Evolutionary conservation across 768 basidiomycete genomes (phyloP), one percentile per base, ranked within the genome.

Genomic region (Trametes coccinea): DNA sequence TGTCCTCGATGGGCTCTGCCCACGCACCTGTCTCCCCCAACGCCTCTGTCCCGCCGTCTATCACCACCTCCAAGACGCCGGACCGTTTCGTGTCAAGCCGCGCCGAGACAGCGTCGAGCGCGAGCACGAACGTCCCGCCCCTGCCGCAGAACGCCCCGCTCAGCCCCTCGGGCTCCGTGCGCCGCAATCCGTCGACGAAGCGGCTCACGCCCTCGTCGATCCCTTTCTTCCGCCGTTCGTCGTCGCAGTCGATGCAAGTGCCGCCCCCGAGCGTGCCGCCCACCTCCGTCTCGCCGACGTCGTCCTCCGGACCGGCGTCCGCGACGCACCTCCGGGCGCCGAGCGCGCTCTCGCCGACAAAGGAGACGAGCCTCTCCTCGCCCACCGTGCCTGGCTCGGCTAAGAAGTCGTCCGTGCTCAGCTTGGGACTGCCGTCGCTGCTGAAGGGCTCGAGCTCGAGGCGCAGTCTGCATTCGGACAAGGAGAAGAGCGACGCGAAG

Each of bases 121-220:
- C 83, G 14, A 90, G 87, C 67, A 89, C 87, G 39, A 87, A 83
- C 69, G 78, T 80, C 55, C 81, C 83, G 2, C 82, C 84, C 3
- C 78, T 82, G 57, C 80, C 85, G 13, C 78, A 82, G 41, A 76
- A 81, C 43, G 83, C 80, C 14, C 87, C 90, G 17, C 82, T 90
- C 27, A 92, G 90, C 67, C 91, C 91, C 34, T 79, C 86, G 17
- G 81, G 85, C 16, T 90, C 89, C 14, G 73, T 87, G 45, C 84
- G 86, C 54, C 84, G 88, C 43, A 82, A 83, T 31, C 85, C 87
- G 59, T 86, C 86, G 17, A 72, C 76, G 27, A 93, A 88, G 72
- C 87, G 94, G 60, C 83, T 94, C 48, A 95, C 94, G 0, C 93
- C 93, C 1, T 94, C 92, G 30, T 91, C 92, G 13, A 96, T 96